A percentile compares a stretch with the other conserved stretches of the same genome.
These are phyloP conservation scores for Penicillium antarcticum DNA, from an alignment of 495 filamentous ascomycete species.

Conservation along the genomic window DNA sequence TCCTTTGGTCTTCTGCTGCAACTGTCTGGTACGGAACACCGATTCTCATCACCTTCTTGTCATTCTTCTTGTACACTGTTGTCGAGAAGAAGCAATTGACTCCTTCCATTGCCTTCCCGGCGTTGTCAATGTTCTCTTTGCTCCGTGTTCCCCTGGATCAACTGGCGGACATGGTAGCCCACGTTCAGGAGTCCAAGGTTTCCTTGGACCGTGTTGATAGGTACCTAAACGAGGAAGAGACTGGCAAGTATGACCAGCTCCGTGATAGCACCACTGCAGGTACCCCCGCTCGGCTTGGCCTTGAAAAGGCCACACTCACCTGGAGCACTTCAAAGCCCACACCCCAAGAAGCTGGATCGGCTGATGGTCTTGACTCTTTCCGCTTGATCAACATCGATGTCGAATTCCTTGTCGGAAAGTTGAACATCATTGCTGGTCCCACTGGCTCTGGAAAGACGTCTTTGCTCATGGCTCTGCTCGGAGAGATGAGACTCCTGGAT, in stretches of 20 bases:
- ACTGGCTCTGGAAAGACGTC: slow-evolving; percentile 96
- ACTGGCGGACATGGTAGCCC: slow-evolving; percentile 97
- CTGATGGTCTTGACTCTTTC: slow-evolving; percentile 55
- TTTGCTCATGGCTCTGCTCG: slow-evolving; percentile 90
- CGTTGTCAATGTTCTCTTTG: slow-evolving; percentile 93
- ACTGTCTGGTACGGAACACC: slow-evolving; percentile 97
- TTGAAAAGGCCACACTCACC: slow-evolving; percentile 78
- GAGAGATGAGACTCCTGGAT: slow-evolving; percentile 88
- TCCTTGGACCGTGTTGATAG: slow-evolving; percentile 96
- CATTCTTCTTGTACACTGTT: slow-evolving; percentile 89
- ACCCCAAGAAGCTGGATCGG: slow-evolving; percentile 15
- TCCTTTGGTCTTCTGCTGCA: slow-evolving; percentile 86
- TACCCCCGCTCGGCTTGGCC: slow-evolving; percentile 68
- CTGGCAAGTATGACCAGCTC: slow-evolving; percentile 91
- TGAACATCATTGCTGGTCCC: slow-evolving; percentile 89
- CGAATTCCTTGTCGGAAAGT: slow-evolving; percentile 69
- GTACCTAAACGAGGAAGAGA: slow-evolving; percentile 92
- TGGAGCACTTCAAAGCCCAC: slow-evolving; percentile 66
- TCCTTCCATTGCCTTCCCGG: slow-evolving; percentile 93
- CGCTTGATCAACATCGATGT: slow-evolving; percentile 77
- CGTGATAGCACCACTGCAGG: slow-evolving; percentile 58
- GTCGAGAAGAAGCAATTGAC: slow-evolving; percentile 86
- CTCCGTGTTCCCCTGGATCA: slow-evolving; percentile 93
- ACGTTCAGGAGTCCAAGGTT: slow-evolving; percentile 96
- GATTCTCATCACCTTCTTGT: slow-evolving; percentile 91